A percentile compares a stretch with the other conserved stretches of the same genome.
phyloP scores from a whole-genome alignment of 306 rosid species.

The Dicorynia guianensis region DNA sequence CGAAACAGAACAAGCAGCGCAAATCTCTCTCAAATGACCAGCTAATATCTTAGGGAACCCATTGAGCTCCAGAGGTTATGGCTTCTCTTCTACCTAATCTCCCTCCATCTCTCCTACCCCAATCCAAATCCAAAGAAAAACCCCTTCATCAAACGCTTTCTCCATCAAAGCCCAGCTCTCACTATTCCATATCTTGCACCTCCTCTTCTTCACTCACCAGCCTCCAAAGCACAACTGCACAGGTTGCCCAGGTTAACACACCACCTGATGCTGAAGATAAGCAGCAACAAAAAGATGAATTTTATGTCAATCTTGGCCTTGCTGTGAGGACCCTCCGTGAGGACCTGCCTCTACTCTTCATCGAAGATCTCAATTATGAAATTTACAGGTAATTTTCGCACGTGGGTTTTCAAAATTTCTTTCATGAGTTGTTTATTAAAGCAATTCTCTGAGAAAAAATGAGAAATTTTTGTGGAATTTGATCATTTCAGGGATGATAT shows the following conservation, averaged over 20 bases:
- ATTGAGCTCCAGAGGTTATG: slow-evolving; percentile 55
- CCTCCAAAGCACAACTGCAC: slow-evolving; percentile 54
- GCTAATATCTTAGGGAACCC: slow-evolving; percentile 29
- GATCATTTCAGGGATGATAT: slow-evolving; percentile 81
- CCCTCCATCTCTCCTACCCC: slow-evolving; percentile 61
- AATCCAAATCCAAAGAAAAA: slow-evolving; percentile 66
- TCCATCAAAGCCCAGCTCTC: slow-evolving; percentile 52
- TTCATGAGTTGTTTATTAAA: slow-evolving; percentile 24
- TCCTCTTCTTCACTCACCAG: slow-evolving; percentile 39
- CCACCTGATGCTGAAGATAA: slow-evolving; percentile 57
- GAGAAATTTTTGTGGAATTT: slow-evolving; percentile 25
- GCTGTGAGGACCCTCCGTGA: slow-evolving; percentile 94
- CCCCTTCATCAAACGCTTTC: slow-evolving; percentile 52
- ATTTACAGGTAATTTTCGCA: slow-evolving; percentile 74
- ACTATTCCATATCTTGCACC: slow-evolving; percentile 41
- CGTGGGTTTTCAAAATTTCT: slow-evolving; percentile 12
- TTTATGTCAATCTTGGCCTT: slow-evolving; percentile 85
- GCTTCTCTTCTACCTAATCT: slow-evolving; percentile 80
- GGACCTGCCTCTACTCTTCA: slow-evolving; percentile 77
- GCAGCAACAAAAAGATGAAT: slow-evolving; percentile 68
- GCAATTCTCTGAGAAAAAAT: slow-evolving; percentile 19
- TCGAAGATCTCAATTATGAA: slow-evolving; percentile 85
- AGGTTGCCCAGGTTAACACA: slow-evolving; percentile 62
- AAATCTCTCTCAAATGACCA: slow-evolving; percentile 45
- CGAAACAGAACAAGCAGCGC: slow-evolving; percentile 17